Base-by-base conservation (phyloP, 129 eudicot species). In the Lonicera japonica region DNA sequence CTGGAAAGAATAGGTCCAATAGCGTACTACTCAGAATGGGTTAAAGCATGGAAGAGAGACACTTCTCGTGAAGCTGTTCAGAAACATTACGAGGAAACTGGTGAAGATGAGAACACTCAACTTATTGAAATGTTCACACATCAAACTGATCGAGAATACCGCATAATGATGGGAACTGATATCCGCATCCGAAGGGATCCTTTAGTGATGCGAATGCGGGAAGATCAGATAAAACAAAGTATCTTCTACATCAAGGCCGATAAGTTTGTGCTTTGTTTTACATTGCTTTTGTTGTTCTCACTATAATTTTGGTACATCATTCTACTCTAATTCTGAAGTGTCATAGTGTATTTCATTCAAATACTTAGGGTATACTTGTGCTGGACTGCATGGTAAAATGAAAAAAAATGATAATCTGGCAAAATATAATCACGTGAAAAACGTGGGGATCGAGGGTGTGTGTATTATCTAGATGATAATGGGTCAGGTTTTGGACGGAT, bases 1-100 rank as follows among this genome's bases (percentile, higher is more conserved):
- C 56, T 94, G 73, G 80, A 80, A 70, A 78, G 56, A 45, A 77
- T 80, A n/a, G 99, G 99, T 41, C 99, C 99, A 22, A 52, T 88
- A 58, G 99, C 99, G 20, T 94, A 80, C 82, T 94, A 94, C 65
- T 94, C 99, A 3, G 95, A 94, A 64, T 94, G 99, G 99, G 99
- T 94, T 7, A 51, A 72, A 72, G 95, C 86, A 36, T 94, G 99
- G 99, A 80, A 80, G 67, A 79, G 56, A 58, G 96, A 94, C 68
- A 94, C 96, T 58, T 94, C 99, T 68, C 86, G 84, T 52, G 95
- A 88, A 77, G 95, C 95, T 5, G 68, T 94, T 75, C 87, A 85
- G 69, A 94, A 81, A 69, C 99, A 94, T 81, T 94, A 70, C 70
- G 99, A 94, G 77, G 99, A 88, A 73, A 94, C 99, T 4, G 99